These are phyloP conservation scores for Pulveroboletus ravenelii DNA, from an alignment of 768 basidiomycete species.

Conservation along the genomic window DNA sequence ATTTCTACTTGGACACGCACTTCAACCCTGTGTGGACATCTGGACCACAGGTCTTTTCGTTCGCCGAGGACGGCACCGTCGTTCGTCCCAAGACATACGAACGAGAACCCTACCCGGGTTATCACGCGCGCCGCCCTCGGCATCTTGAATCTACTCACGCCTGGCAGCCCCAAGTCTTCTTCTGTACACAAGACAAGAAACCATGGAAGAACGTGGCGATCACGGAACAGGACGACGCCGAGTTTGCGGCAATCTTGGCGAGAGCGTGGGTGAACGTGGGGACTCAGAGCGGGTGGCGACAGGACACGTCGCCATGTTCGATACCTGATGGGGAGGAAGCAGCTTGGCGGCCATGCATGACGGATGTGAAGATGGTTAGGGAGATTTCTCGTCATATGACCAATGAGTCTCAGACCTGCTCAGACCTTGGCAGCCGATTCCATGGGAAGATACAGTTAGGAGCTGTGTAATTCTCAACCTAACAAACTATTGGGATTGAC, in stretches of 20 bases:
- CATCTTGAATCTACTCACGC: background rate
- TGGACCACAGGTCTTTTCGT: conserved; percentile 11
- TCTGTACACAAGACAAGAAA: background rate
- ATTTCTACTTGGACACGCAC: conserved; percentile 52
- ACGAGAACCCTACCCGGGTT: background rate
- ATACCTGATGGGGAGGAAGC: background rate
- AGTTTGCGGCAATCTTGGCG: background rate
- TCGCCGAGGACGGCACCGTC: conserved; percentile 7
- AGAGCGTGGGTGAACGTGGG: background rate
- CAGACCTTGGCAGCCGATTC: background rate
- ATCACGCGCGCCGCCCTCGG: background rate
- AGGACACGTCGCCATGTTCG: too few relatives aligned
- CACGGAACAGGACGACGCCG: conserved; percentile 14
- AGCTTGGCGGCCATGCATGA: background rate
- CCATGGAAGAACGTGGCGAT: conserved; percentile 18
- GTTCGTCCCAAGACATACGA: background rate
- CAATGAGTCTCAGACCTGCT: background rate
- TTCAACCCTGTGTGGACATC: conserved; percentile 33
- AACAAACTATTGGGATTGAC: background rate
- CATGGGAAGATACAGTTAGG: background rate
- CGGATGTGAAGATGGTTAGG: too few relatives aligned
- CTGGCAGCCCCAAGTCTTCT: background rate
- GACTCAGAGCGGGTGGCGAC: too few relatives aligned
- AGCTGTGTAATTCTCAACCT: background rate
- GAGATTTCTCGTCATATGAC: background rate